These are phyloP conservation scores for Mycena chlorophos DNA, from an alignment of 768 basidiomycete species.

Conservation along the genomic window DNA sequence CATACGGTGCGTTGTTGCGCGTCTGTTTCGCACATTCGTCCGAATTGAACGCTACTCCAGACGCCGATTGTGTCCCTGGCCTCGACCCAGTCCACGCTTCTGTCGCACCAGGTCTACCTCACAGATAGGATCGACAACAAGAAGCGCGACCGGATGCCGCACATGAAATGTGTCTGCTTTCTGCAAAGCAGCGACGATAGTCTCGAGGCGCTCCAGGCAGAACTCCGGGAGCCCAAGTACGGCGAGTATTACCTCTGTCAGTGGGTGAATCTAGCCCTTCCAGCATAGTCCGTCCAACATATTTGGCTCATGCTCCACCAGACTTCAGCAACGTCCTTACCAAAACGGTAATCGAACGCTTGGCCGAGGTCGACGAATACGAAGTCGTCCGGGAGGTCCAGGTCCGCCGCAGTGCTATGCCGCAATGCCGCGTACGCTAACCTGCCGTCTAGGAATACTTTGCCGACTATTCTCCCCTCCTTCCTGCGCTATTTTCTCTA, in stretches of 20 bases:
- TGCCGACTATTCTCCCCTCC: slow-evolving; percentile 89
- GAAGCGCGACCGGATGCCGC: slow-evolving; percentile 87
- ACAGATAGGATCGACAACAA: slow-evolving; percentile 97
- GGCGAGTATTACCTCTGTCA: slow-evolving; percentile 99
- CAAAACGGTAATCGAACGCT: slow-evolving; percentile 86
- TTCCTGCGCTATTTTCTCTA: slow-evolving; percentile 85
- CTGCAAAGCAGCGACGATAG: slow-evolving; percentile 81
- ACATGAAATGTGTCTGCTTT: slow-evolving; percentile 97
- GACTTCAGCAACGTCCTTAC: slow-evolving; percentile 95
- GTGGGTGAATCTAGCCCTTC: slow-evolving; percentile 65
- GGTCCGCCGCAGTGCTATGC: slow-evolving; percentile 44
- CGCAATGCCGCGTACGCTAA: neutral
- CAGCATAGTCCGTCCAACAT: slow-evolving; percentile 20
- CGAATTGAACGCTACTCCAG: slow-evolving; percentile 38
- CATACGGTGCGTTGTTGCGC: slow-evolving; percentile 72
- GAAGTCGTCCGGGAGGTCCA: slow-evolving; percentile 97
- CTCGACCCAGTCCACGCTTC: slow-evolving; percentile 87
- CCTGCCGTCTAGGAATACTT: slow-evolving; percentile 79
- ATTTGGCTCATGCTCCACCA: slow-evolving; percentile 35
- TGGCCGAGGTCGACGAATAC: slow-evolving; percentile 93
- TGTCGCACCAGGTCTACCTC: slow-evolving; percentile 95
- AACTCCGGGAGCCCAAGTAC: slow-evolving; percentile 88
- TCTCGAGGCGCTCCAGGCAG: slow-evolving; percentile 77
- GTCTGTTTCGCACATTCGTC: slow-evolving; percentile 1
- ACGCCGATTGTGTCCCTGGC: slow-evolving; percentile 95